Base-by-base conservation (phyloP, 2,329 filamentous ascomycete genomes). In the Exophiala sideris region DNA sequence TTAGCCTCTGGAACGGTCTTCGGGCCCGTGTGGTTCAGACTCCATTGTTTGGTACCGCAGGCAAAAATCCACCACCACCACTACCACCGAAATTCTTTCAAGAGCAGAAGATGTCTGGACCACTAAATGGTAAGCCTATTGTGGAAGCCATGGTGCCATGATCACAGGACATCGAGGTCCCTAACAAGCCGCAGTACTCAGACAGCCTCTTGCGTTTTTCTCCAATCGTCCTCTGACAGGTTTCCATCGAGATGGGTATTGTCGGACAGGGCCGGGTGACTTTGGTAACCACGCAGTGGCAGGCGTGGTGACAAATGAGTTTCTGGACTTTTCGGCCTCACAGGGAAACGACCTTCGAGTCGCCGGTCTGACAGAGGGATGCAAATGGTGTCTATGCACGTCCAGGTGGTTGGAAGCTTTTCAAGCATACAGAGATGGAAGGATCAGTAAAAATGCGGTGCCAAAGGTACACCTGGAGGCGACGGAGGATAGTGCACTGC, bases 311-410 rank as follows among this genome's bases (percentile, higher is more conserved):
- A 82, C 79, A 5, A 76, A 83, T 54, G 78, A 82, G 62, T 86
- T 86, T 66, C 78, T 86, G 34, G 80, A 85, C 65, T 85, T 80
- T 70, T 77, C 76, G 29, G 81, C 82, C 18, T 72, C 74, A 4
- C 75, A 77, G 36, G 83, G 82, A 36, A 86, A 86, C 63, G 79
- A 86, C 62, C 71, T 86, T 35, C 76, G 81, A n/a, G 62, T 66
- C 2, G 74, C 75, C 29, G 82, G 82, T 2, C 72, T 85, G 51
- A 79, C 72, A 16, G 78, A 72, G 7, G 82, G 83, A 5, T 84
- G 81, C 63, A 81, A 80, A 66, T 86, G 83, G 81, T 86, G 83
- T 67, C 69, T 86, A 4, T 86, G 83, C 63, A 82, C 81, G 2
- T 72, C 69, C 10, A 68, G 82, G 45, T 85, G 81, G 81, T 77